Base-by-base conservation (phyloP, 2,329 filamentous ascomycete genomes). In the Diplocarpon rosae region DNA sequence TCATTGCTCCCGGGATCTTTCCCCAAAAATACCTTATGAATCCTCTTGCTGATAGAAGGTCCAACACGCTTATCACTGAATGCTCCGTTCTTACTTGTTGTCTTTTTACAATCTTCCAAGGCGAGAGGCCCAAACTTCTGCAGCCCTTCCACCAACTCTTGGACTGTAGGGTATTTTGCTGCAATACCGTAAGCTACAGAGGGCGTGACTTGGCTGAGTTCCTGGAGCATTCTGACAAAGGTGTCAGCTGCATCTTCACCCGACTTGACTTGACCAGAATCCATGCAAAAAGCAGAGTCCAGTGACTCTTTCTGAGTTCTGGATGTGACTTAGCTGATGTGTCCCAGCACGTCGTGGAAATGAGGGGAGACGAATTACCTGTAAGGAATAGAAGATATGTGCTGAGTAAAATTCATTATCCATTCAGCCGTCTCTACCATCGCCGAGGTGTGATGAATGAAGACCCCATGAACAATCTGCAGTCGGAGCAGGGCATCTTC, bases 381-480 rank as follows among this genome's bases (percentile, higher is more conserved):
- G 62, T 89, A 89, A 0, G 83, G 85, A 16, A 83, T 77, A 1
- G 80, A 84, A 7, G 82, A 83, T 39, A 90, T 79, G 59, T 90
- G 81, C 56, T 88, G 81, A 0, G 85, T 90, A 56, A 89, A 86
- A 29, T 74, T 69, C 27, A 72, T 67, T 27, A 89, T 77, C 80
- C 83, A 86, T 53, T 81, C 73, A 1, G 83, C 81, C 1, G 82
- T 84, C 56, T 87, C 81, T 0, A 74, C 58, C 0, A 72, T 56
- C 2, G 66, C 63, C 12, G 62, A 63, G 1, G 81, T 85, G 59
- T 90, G 83, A 59, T 88, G 82, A 36, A 89, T 77, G 3, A 85
- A 65, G 16, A 75, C 75, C 5, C 68, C 66, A 61, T 89, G 78
- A 17, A 73, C 62, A 5, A 89, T 70, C 60, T 90, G 85, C 4